Evolutionary conservation across 2,329 filamentous ascomycete genomes (phyloP), one percentile per base, ranked within the genome.

Genomic region (Neonectria coccinea): DNA sequence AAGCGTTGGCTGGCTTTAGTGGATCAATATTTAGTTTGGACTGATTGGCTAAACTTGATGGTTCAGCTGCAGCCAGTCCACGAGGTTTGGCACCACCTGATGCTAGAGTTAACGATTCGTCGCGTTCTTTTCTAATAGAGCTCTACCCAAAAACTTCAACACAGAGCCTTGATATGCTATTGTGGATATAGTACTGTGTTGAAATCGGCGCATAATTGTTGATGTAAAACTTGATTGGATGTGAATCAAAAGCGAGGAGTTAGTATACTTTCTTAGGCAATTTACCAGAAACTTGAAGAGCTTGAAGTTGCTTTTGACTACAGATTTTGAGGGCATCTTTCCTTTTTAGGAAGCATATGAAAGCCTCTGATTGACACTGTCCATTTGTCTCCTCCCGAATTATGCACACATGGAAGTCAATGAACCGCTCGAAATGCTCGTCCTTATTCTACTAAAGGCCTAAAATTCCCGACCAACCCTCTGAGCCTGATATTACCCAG

Each of bases 361-460:
- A 50, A 50, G 39, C 42, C 36, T 42, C 44, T 54, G 22, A 57
- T 55, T 44, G 48, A 52, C 29, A 18, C n/a, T 12, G 2, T 39
- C 25, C n/a, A 18, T 9, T 58, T 53, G 20, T 41, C 27, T 16
- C 41, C 33, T 42, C 6, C 22, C 16, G 7, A 36, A 29, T 27
- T 20, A 12, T 52, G 36, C 56, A 22, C 29, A 44, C 18, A 25
- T 18, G 27, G 22, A 52, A 44, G 22, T 20, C 36, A 33, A 59
- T 44, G 27, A 51, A 33, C 29, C 51, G 44, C 41, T 29, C 48
- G n/a, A 18, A 53, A 36, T 22, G 56, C 51, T 44, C 31, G 39
- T 36, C 29, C 48, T n/a, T 53, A 41, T 20, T 53, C 56, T 53
- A 53, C 42, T 31, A 22, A 51, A 48, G 56, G 56, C 52, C 56